These are phyloP conservation scores for Linum tenue DNA, from an alignment of 345 rosid genomes.

Conservation along the genomic window DNA sequence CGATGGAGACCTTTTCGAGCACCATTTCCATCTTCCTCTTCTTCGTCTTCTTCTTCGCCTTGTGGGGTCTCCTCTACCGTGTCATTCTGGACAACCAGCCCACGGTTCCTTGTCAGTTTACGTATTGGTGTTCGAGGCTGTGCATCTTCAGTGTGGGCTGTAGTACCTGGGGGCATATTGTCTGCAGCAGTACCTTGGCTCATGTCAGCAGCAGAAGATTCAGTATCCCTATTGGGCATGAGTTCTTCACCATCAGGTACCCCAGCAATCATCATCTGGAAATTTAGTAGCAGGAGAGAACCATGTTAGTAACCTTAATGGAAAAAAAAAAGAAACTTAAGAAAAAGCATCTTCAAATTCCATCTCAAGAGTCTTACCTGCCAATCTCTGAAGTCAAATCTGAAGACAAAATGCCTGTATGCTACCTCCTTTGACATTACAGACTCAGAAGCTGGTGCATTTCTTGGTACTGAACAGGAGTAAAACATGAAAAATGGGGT, in stretches of 20 bases:
- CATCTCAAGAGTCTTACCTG: slow-evolving; percentile 34
- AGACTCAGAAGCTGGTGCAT: slow-evolving; percentile 57
- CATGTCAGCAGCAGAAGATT: slow-evolving; percentile 9
- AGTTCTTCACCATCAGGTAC: slow-evolving; percentile 62
- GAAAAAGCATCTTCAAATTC: neutral
- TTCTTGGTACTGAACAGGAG: slow-evolving; percentile 52
- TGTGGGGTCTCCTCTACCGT: slow-evolving; percentile 32
- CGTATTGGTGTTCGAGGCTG: slow-evolving; percentile 62
- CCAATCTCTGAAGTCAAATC: slow-evolving; percentile 88
- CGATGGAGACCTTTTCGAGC: neutral
- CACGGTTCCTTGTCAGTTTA: slow-evolving; percentile 70
- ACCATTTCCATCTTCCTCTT: too few species aligned
- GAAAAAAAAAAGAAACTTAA: neutral
- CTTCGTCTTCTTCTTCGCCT: neutral
- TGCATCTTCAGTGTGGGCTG: slow-evolving; percentile 20
- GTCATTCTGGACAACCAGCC: slow-evolving; percentile 62
- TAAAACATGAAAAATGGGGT: neutral
- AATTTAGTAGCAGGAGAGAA: neutral
- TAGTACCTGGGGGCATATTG: slow-evolving; percentile 17
- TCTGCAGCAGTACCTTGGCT: slow-evolving; percentile 10
- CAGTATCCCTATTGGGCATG: slow-evolving; percentile 52
- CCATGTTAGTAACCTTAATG: neutral
- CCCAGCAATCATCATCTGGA: slow-evolving; percentile 44
- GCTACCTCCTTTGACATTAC: slow-evolving; percentile 51
- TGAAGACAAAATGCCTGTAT: slow-evolving; percentile 75